Evolutionary conservation across 257 asterid genomes (phyloP).

Genomic region (Euphrasia confusa): DNA sequence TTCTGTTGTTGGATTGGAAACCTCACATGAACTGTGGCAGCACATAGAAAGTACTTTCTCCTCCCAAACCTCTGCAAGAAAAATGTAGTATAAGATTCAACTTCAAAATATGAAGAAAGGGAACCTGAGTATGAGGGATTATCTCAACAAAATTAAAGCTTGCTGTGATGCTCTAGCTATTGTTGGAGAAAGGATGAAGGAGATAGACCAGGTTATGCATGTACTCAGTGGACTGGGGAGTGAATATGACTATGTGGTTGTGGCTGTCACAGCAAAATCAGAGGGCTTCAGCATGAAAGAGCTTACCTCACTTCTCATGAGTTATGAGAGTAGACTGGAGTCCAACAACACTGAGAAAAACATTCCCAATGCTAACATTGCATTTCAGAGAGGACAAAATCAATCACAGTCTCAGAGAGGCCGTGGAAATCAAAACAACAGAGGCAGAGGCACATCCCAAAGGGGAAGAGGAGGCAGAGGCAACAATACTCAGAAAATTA

Average conservation of each 20-base stretch:
- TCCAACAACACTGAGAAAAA: neutral
- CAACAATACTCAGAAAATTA: too few relatives aligned
- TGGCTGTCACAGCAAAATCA: neutral
- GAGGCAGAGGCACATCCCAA: too few relatives aligned
- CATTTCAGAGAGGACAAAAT: neutral
- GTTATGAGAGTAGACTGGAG: neutral
- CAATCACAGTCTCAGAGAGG: too few relatives aligned
- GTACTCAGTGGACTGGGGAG: neutral
- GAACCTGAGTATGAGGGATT: neutral
- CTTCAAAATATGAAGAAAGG: neutral
- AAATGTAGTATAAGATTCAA: neutral
- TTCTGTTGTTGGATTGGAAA: neutral
- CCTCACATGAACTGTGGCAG: neutral
- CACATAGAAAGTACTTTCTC: neutral
- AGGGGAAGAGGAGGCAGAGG: too few relatives aligned
- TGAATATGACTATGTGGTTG: neutral
- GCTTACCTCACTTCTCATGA: neutral
- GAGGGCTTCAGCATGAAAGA: neutral
- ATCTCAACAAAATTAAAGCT: neutral
- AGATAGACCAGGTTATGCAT: neutral
- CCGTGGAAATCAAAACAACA: too few relatives aligned
- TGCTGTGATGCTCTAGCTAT: neutral
- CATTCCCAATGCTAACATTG: neutral
- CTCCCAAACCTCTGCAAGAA: neutral
- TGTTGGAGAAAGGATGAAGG: neutral